Evolutionary conservation across 768 basidiomycete genomes (phyloP), one percentile per base, ranked within the genome.

Genomic region (Calocybe indica): DNA sequence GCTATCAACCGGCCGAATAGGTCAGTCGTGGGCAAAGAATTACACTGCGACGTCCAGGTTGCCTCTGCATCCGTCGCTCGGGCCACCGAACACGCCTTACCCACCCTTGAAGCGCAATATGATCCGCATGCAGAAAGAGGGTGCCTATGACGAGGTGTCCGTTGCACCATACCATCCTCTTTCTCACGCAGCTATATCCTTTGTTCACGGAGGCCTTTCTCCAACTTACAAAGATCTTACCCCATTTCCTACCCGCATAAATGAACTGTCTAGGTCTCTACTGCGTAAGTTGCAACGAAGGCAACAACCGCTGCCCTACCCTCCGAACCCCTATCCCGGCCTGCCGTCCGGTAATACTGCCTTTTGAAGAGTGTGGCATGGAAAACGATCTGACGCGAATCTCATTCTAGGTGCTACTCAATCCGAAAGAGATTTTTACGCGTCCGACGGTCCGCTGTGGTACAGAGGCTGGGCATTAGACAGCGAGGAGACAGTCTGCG

Each of bases 171-270:
- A 60, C 55, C 60, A 73, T 2, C 75, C 79, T 5, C 72, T 92
- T 44, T 84, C 86, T 0, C 87, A 86, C 61, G 75, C 88, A 0
- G 90, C 92, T 1, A 68, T 93, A 29, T 91, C 92, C 1, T 97
- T 97, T 63, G 88, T 95, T 2, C 96, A 98, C 52, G 95, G 94
- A 14, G 94, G 94, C 0, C 73, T 97, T 36, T 79, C 87, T 3
- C 85, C 90, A 6, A 75, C 80, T 1, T 95, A 91, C 55, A 71
- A 75, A 6, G 72, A 82, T 52, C 73, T 95, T 4, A 70, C 78
- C 6, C 93, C 94, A 0, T 96, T 92, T 66, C 91, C 95, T 5
- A 74, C 82, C 12, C 71, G 73, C 28, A 92, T 97, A 55, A 99
- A 98, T 61, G 70, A 73, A 4, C 59, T 98, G 33, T 84, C 85